These are phyloP conservation scores for Arthrobotrys conoides DNA, from an alignment of 2,329 filamentous ascomycete species.

Conservation along the genomic window DNA sequence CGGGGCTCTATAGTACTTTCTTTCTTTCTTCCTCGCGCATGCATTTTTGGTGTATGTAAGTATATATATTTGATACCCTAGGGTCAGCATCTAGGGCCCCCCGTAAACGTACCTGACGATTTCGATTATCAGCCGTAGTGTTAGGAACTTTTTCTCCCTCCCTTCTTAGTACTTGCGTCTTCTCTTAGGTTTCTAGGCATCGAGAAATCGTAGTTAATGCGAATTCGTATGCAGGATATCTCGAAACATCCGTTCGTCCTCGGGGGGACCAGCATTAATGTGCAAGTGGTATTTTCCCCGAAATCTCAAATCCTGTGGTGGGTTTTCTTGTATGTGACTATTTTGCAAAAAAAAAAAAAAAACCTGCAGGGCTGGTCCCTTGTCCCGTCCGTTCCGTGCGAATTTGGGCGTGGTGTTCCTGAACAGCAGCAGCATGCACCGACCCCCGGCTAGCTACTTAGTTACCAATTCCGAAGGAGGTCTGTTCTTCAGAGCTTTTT, in stretches of 20 bases:
- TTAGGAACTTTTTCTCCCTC: background rate
- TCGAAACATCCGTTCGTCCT: slow-evolving; percentile 51
- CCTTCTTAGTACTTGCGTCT: slow-evolving; percentile 21
- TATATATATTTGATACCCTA: background rate
- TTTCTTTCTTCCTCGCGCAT: background rate
- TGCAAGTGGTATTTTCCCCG: slow-evolving; percentile 34
- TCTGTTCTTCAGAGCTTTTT: slow-evolving; percentile 1
- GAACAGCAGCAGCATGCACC: slow-evolving; percentile 3
- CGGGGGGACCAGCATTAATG: slow-evolving; percentile 13
- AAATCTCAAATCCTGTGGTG: slow-evolving; percentile 14
- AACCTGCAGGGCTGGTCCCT: slow-evolving; percentile 21
- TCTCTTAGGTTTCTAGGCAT: background rate
- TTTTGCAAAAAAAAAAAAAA: background rate
- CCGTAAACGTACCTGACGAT: background rate
- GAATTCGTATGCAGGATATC: background rate
- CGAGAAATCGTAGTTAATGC: slow-evolving; percentile 1
- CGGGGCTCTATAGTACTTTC: slow-evolving; percentile 4
- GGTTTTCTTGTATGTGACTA: background rate
- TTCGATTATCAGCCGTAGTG: background rate
- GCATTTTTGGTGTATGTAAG: background rate
- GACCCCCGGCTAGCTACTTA: background rate
- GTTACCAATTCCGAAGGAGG: slow-evolving; percentile 35
- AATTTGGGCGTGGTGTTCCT: slow-evolving; percentile 42
- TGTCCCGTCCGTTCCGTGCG: slow-evolving; percentile 50
- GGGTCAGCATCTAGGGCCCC: background rate